Percentiles rank a stretch among this genome's conserved stretches.
phyloP scores from a whole-genome alignment of 2,329 filamentous ascomycete genomes.

The Hypoxylon sp. region DNA sequence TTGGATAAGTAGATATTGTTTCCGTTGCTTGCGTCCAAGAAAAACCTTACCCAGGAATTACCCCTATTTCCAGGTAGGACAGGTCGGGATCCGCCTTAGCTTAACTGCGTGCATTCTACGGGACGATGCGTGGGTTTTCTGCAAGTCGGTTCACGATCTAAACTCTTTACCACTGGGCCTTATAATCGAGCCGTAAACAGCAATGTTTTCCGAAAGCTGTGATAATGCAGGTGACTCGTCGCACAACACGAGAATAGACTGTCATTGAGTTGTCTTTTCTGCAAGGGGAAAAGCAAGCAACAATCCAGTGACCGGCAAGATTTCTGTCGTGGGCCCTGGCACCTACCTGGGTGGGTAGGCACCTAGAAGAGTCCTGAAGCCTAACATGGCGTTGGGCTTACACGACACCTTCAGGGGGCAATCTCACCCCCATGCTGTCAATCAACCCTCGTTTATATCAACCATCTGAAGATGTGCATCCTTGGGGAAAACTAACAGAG shows the following conservation, averaged over 20 bases:
- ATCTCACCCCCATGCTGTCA: not conserved
- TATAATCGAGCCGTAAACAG: conserved; percentile 30
- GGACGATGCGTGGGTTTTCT: conserved; percentile 19
- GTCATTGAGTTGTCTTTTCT: not conserved
- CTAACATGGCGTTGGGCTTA: too few species aligned
- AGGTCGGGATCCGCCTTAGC: conserved; percentile 3
- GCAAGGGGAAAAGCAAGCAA: not conserved
- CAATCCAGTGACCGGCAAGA: not conserved
- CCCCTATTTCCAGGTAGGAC: conserved; percentile 3
- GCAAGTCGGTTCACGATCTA: conserved; percentile 30
- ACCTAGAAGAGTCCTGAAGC: too few species aligned
- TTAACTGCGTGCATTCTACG: conserved; percentile 10
- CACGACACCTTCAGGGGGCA: not conserved
- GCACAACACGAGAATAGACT: conserved; percentile 14
- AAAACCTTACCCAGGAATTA: conserved; percentile 1
- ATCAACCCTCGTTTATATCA: not conserved
- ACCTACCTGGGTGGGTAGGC: not conserved
- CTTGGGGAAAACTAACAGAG: too few species aligned
- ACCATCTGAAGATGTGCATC: too few species aligned
- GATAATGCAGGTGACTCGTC: conserved; percentile 12
- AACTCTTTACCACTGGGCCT: conserved; percentile 13
- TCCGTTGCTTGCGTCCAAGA: too few species aligned
- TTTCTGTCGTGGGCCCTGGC: conserved; percentile 3
- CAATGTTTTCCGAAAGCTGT: conserved; percentile 10
- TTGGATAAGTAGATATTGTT: too few species aligned